Evolutionary conservation across 1,284 basidiomycete species (phyloP), one percentile per base, ranked within the genome.

Genomic region (Cronartium quercuum): DNA sequence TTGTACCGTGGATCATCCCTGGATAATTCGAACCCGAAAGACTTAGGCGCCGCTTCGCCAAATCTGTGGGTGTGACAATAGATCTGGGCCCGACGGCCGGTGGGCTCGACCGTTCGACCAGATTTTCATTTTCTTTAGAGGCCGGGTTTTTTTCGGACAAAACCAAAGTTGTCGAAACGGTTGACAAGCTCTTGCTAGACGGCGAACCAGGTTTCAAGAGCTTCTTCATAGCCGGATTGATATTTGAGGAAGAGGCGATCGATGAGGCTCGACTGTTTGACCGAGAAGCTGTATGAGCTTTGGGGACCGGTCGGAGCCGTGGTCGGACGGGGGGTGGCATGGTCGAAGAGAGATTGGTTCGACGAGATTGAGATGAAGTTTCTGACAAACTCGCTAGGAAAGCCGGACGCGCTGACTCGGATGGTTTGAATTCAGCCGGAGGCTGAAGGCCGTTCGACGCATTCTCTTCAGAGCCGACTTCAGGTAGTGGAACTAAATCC

Each of bases 321-420:
- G 69, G 69, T 40, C 65, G 64, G n/a, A 51, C 51, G 9, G 51
- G 69, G 15, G 51, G 44, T 40, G 47, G 61, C n/a, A 57, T 64
- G 5, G 61, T 29, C 12, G 58, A 47, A 5, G 60, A 62, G 7
- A 13, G 34, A 18, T 21, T 35, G 18, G 41, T 64, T 55, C 62
- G 61, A 21, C 42, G 24, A 3, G 34, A 24, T 38, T 47, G 51
- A 34, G 69, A 65, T 7, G 67, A 68, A 21, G 58, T 37, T n/a
- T 41, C 37, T 5, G 69, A 66, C 18, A 65, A 38, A 64, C 62
- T 73, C 18, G 69, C 51, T 10, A 73, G 69, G 47, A 73, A 73
- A 7, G 69, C 69, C 13, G 69, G 69, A 38, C 69, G 61, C 13
- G 69, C 69, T 10, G 69, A 73, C 65, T 73, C 69, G 12, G 69